These are phyloP conservation scores for Pontederia crassipes DNA, from an alignment of 176 grass and related monocot genomes.

Conservation along the genomic window DNA sequence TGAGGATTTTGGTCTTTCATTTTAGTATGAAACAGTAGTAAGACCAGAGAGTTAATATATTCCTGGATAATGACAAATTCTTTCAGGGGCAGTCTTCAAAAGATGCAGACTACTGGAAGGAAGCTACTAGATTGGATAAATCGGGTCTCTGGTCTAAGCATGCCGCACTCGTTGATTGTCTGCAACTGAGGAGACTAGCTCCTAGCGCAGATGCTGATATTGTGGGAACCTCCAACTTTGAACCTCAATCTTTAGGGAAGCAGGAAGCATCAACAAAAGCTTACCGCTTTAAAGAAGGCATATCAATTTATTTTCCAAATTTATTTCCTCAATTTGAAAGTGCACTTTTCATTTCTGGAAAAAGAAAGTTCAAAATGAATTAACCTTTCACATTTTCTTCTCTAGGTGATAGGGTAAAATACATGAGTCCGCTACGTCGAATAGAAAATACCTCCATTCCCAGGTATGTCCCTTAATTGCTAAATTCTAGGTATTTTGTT, in stretches of 20 bases:
- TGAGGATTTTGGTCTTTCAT: too few relatives aligned
- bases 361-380: not conserved
- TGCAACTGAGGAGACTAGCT: conserved; percentile 10
- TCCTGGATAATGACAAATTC: not conserved
- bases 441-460: not conserved
- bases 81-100: conserved; percentile 6
- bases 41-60: not conserved
- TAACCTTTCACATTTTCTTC: not conserved
- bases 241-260: conserved; percentile 1
- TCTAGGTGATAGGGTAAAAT: conserved; percentile 14
- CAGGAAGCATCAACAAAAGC: conserved; percentile 8
- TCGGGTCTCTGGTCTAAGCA: conserved; percentile 8
- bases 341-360: not conserved
- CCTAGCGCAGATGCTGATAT: conserved; percentile 11
- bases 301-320: not conserved
- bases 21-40: not conserved
- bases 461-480: conserved; percentile 2
- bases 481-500: not conserved
- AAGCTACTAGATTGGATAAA: conserved; percentile 11
- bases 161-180: conserved; percentile 8
- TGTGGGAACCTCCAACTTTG: conserved; percentile 10
- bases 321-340: not conserved
- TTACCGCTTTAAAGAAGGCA: conserved; percentile 5
- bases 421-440: conserved; percentile 1
- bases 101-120: conserved; percentile 7